Conservation (phyloP, 345 rosid species). For the Chamaenerion angustifolium region DNA sequence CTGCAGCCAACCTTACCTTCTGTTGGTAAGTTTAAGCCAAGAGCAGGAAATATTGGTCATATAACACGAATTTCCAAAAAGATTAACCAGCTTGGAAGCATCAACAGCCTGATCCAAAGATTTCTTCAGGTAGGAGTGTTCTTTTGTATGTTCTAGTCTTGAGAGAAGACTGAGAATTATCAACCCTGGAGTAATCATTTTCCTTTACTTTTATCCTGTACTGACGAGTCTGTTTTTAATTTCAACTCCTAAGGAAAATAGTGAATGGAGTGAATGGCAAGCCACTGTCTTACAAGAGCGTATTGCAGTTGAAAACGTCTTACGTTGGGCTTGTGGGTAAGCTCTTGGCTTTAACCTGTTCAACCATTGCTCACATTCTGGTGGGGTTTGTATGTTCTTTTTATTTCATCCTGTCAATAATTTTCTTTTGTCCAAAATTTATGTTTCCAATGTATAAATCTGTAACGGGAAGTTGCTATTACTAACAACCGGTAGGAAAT, state of each 20-base stretch:
- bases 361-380: too few species aligned
- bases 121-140: slow-evolving; percentile 52
- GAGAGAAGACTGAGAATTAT: too few species aligned
- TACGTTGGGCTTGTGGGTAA: slow-evolving; percentile 96
- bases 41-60: slow-evolving; percentile 84
- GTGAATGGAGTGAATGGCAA: slow-evolving; percentile 85
- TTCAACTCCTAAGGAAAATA: slow-evolving; percentile 42
- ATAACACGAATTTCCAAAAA: slow-evolving; percentile 73
- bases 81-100: slow-evolving; percentile 61
- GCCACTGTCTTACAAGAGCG: slow-evolving; percentile 63
- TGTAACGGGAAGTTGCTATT: too few species aligned
- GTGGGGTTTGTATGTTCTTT: too few species aligned
- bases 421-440: too few species aligned
- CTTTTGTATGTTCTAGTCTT: neutral
- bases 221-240: slow-evolving; percentile 3
- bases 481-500: too few species aligned
- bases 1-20: slow-evolving; percentile 72
- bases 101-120: slow-evolving; percentile 38
- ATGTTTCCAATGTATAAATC: too few species aligned
- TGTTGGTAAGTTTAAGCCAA: slow-evolving; percentile 55
- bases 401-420: too few species aligned
- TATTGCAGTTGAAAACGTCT: slow-evolving; percentile 80
- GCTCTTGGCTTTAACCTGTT: neutral
- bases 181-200: too few species aligned
- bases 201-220: neutral